A percentile compares a stretch with the other conserved stretches of the same genome.
Evolutionary conservation across 768 basidiomycete species (phyloP).

Genomic region (Phlebiopsis flavidoalba): DNA sequence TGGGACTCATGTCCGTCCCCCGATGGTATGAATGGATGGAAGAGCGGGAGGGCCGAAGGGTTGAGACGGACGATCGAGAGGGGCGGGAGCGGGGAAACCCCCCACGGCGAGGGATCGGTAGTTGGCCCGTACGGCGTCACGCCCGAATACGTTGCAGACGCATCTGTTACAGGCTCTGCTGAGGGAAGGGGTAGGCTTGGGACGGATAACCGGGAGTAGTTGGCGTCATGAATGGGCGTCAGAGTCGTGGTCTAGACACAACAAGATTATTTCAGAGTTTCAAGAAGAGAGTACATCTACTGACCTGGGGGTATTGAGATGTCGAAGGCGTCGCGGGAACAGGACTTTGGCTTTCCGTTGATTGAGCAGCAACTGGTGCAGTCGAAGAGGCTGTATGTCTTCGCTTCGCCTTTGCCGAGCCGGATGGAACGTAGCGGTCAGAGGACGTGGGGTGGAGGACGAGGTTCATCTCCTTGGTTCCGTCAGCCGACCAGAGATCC

Average conservation of each 20-base stretch:
- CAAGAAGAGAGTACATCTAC: background rate
- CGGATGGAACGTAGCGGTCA: constrained; percentile 49
- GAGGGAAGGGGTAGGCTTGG: constrained; percentile 41
- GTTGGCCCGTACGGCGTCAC: constrained; percentile 35
- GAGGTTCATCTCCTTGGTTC: constrained; percentile 79
- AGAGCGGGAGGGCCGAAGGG: constrained; percentile 45
- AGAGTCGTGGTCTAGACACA: constrained; percentile 22
- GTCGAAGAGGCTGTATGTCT: constrained; percentile 16
- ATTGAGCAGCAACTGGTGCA: constrained; percentile 14
- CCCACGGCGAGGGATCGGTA: constrained; percentile 50
- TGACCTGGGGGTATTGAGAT: constrained; percentile 22
- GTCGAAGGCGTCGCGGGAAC: constrained; percentile 14
- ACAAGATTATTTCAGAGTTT: too few species aligned
- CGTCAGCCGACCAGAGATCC: constrained; percentile 89
- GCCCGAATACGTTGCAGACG: constrained; percentile 34
- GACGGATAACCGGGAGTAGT: constrained; percentile 35
- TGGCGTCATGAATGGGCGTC: constrained; percentile 36
- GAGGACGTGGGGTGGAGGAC: constrained; percentile 81
- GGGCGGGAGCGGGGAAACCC: constrained; percentile 37
- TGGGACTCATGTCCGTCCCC: constrained; percentile 27
- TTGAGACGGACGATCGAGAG: constrained; percentile 37
- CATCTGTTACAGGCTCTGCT: constrained; percentile 34
- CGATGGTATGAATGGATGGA: constrained; percentile 49
- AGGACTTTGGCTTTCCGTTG: constrained; percentile 16
- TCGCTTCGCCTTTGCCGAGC: constrained; percentile 21